Percentiles rank a stretch among this genome's conserved stretches.
Evolutionary conservation across 2,329 filamentous ascomycete genomes (phyloP).

Genomic region (Colletotrichum sidae): DNA sequence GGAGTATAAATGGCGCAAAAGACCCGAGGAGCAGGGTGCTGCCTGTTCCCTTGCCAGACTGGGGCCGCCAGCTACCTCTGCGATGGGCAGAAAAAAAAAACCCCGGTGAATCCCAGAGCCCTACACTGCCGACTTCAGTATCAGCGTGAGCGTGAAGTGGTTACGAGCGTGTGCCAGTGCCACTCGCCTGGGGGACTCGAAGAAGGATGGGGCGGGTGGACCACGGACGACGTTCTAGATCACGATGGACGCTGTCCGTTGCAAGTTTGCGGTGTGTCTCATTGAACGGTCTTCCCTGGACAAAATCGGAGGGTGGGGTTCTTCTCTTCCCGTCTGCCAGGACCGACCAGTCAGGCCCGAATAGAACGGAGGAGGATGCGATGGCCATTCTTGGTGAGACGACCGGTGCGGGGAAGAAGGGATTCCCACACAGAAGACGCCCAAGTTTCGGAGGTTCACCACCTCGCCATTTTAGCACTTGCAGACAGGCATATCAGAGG

Average conservation of each 20-base stretch:
- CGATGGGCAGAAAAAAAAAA: constrained; percentile 12
- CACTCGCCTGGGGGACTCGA: not conserved
- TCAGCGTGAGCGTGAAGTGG: too few species aligned
- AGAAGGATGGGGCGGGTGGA: constrained; percentile 7
- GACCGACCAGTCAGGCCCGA: not conserved
- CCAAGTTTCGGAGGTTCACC: not conserved
- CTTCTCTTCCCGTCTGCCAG: not conserved
- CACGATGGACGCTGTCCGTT: constrained; percentile 24
- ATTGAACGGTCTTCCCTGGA: constrained; percentile 29
- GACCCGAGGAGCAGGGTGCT: constrained; percentile 9
- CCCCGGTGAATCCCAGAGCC: constrained; percentile 7
- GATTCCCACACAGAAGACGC: not conserved
- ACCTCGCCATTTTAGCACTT: not conserved
- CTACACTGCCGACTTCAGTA: not conserved
- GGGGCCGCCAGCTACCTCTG: constrained; percentile 12
- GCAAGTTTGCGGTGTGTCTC: constrained; percentile 34
- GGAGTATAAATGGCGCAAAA: constrained; percentile 5
- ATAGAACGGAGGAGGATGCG: not conserved
- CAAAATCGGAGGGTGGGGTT: not conserved
- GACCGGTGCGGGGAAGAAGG: constrained; percentile 30
- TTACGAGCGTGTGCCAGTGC: too few species aligned
- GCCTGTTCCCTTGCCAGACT: not conserved
- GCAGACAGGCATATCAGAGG: too few species aligned
- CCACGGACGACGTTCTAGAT: constrained; percentile 31
- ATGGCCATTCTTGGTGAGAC: constrained; percentile 19